Conservation (phyloP, 176 grass and related monocot species). For the Puya raimondii region DNA sequence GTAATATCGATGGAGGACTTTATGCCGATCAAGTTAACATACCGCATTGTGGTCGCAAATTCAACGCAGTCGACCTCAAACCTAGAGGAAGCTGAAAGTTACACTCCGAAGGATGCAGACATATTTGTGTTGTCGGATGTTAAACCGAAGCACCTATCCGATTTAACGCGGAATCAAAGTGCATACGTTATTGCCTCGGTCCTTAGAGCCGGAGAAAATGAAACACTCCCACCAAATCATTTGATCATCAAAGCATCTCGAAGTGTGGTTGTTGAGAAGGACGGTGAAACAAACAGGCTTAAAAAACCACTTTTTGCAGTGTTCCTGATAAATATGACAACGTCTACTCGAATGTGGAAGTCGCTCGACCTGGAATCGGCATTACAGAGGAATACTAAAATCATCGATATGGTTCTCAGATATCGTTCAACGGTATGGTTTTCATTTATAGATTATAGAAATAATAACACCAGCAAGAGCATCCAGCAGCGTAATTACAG, state of each 20-base stretch:
- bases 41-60: slow-evolving; percentile 11
- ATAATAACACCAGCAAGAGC: neutral
- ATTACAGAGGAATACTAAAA: neutral
- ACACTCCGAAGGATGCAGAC: slow-evolving; percentile 24
- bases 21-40: slow-evolving; percentile 1
- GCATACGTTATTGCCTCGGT: slow-evolving; percentile 26
- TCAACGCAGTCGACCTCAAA: neutral
- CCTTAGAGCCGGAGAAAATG: neutral
- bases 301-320: slow-evolving; percentile 9
- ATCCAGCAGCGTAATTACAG: no score
- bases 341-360: slow-evolving; percentile 44
- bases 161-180: neutral
- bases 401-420: slow-evolving; percentile 20
- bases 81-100: neutral
- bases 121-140: slow-evolving; percentile 28
- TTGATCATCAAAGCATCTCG: slow-evolving; percentile 29
- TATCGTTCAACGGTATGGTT: slow-evolving; percentile 26
- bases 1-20: neutral
- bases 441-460: neutral
- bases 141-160: slow-evolving; percentile 18
- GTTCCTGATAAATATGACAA: slow-evolving; percentile 37
- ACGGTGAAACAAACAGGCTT: neutral
- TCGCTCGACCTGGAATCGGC: slow-evolving; percentile 20
- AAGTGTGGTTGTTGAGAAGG: slow-evolving; percentile 1
- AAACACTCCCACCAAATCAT: slow-evolving; percentile 12